These are phyloP conservation scores for Clohesyomyces aquaticus DNA, from an alignment of 495 filamentous ascomycete species.

Conservation along the genomic window DNA sequence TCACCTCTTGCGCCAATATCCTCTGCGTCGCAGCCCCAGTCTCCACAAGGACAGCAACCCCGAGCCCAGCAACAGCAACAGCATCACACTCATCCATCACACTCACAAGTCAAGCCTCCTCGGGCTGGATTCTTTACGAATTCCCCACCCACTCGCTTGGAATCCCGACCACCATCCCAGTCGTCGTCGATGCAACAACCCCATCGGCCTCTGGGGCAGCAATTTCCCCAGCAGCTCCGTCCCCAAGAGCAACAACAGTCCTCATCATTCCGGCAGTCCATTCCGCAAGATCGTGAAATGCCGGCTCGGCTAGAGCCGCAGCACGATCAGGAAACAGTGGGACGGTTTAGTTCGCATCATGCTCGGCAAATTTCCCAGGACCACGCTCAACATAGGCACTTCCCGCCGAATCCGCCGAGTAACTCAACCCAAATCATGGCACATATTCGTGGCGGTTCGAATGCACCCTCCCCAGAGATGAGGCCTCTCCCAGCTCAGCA, in stretches of 20 bases:
- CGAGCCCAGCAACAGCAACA: constrained; percentile 21
- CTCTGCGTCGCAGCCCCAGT: constrained; percentile 15
- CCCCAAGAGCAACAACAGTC: constrained; percentile 14
- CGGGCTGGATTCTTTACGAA: constrained; percentile 34
- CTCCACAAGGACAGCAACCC: constrained; percentile 14
- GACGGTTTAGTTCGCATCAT: constrained; percentile 18
- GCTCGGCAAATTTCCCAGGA: constrained; percentile 32
- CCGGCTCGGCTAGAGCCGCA: constrained; percentile 13
- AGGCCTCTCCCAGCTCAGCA: constrained; percentile 22
- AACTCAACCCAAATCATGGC: constrained; percentile 15
- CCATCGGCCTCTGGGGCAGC: constrained; percentile 7
- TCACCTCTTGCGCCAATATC: constrained; percentile 18
- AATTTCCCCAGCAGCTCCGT: constrained; percentile 13
- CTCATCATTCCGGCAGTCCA: constrained; percentile 16
- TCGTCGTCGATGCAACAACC: constrained; percentile 19
- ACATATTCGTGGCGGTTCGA: constrained; percentile 15
- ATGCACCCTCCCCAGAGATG: constrained; percentile 27
- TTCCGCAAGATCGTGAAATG: constrained; percentile 31
- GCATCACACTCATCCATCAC: constrained; percentile 5
- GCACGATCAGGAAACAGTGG: constrained; percentile 15
- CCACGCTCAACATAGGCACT: constrained; percentile 23
- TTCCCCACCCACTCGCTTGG: constrained; percentile 13
- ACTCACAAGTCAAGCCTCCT: constrained; percentile 17
- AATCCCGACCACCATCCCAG: constrained; percentile 28
- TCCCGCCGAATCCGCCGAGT: constrained; percentile 14